phyloP scores from a whole-genome alignment of 1,139 yeast species.

The Geotrichum bryndzae region DNA sequence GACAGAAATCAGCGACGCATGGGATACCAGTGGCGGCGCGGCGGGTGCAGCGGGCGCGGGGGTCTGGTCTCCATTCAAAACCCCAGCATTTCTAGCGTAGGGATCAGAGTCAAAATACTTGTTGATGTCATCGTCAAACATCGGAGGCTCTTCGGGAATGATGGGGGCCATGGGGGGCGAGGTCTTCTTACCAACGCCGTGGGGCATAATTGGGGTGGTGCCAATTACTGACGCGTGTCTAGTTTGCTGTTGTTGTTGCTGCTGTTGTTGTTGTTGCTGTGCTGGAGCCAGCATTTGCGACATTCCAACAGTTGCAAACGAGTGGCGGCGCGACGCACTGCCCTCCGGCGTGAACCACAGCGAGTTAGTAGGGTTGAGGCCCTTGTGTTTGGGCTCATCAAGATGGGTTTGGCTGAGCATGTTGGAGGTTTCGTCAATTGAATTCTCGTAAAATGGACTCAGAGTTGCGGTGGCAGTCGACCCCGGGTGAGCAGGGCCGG shows the following conservation, averaged over 20 bases:
- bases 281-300: constrained; percentile 8
- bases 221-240: not conserved
- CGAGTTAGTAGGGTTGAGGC: constrained; percentile 2
- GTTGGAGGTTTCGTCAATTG: constrained; percentile 6
- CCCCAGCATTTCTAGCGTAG: constrained; percentile 23
- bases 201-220: not conserved
- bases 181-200: not conserved
- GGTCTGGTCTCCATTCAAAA: not conserved
- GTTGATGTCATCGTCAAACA: constrained; percentile 1
- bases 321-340: constrained; percentile 9
- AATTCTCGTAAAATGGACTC: constrained; percentile 3
- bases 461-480: constrained; percentile 1
- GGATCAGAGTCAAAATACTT: constrained; percentile 25
- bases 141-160: not conserved
- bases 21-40: constrained; percentile 7
- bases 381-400: constrained; percentile 5
- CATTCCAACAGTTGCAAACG: constrained; percentile 12
- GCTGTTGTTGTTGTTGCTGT: constrained; percentile 12
- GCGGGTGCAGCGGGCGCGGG: constrained; percentile 9
- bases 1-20: constrained; percentile 25
- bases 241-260: constrained; percentile 10
- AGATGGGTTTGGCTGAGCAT: constrained; percentile 4
- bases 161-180: constrained; percentile 2
- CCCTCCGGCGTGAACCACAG: constrained; percentile 10
- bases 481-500: not conserved